phyloP scores from a whole-genome alignment of 768 basidiomycete genomes.

The Pleurotus tuoliensis region DNA sequence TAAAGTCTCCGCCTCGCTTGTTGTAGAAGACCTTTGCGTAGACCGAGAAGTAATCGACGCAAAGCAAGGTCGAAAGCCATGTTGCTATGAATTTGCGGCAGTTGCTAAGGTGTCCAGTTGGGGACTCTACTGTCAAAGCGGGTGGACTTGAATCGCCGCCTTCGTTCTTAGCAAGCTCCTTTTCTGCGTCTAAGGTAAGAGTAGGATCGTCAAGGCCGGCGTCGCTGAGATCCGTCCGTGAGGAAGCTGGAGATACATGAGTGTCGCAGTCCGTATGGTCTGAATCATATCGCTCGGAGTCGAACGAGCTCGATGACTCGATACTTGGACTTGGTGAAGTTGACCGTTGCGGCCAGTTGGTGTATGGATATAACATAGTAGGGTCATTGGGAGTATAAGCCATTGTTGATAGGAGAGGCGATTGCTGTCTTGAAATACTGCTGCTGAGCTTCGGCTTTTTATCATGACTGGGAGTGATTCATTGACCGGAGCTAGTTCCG shows the following conservation, averaged over 20 bases:
- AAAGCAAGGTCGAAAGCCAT: neutral
- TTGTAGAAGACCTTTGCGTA: neutral
- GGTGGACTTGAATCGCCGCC: neutral
- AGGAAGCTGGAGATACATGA: neutral
- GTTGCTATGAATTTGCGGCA: neutral
- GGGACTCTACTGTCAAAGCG: neutral
- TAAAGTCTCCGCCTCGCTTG: slow-evolving; percentile 1
- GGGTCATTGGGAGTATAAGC: too few species aligned
- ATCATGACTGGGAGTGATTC: too few species aligned
- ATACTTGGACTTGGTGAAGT: neutral
- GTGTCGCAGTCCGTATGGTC: neutral
- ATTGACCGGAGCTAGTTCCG: too few species aligned
- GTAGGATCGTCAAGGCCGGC: neutral
- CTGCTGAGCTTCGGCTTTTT: too few species aligned
- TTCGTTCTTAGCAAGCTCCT: neutral
- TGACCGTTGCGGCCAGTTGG: neutral
- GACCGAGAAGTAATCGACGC: neutral
- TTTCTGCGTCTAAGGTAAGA: neutral
- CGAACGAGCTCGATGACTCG: neutral
- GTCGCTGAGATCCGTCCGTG: neutral
- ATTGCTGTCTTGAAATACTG: too few species aligned
- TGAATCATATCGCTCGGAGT: neutral
- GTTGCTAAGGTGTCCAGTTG: neutral
- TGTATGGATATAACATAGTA: too few species aligned
- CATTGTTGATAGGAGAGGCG: too few species aligned